Base-by-base conservation (phyloP, 2,329 filamentous ascomycete genomes). In the Scedosporium apiospermum region DNA sequence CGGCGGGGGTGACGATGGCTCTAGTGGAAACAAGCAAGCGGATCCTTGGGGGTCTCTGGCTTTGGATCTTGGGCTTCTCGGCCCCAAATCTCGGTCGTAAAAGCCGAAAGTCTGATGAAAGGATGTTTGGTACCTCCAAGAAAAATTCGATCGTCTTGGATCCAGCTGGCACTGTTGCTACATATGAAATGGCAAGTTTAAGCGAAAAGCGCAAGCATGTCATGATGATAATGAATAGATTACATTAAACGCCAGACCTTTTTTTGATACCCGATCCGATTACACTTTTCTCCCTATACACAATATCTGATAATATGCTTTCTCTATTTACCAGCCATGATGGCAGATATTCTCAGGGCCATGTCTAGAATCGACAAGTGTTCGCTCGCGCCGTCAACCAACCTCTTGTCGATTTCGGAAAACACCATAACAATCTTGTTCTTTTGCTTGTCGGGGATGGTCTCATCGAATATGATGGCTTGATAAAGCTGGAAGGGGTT, bases 381-480 rank as follows among this genome's bases (percentile, higher is more conserved):
- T 76, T 99, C 95, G 71, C 99, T 95, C 2, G 93, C 89, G 7
- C 95, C 95, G 74, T 99, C 96, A 5, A 96, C 89, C 57, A 99
- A 76, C 66, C 95, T 84, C 80, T 98, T 98, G 72, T 99, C 95
- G 30, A 93, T 82, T 74, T 98, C 93, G 0, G 93, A 97, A 71
- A 99, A 99, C 3, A 93, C 81, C 65, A 90, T 81, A 58, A 93
- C 88, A 64, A 99, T 93, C 73, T 88, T 88, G 71, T 93, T 96
- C 78, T 99, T 99, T 71, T 96, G 90, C 12, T 85, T 76, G 70
- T 97, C 91, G 0, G 86, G 85, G 26, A 97, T 88, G 6, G 87
- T 82, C 73, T 98, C 95, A 70, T 96, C 91, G 71, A 85, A 90
- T 30, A 96, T 83, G 44, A 98, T 78, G 27, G 83, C 80, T 74